Evolutionary conservation across 192 early-diverging fungal species (phyloP).

Genomic region (Thamnidium elegans): DNA sequence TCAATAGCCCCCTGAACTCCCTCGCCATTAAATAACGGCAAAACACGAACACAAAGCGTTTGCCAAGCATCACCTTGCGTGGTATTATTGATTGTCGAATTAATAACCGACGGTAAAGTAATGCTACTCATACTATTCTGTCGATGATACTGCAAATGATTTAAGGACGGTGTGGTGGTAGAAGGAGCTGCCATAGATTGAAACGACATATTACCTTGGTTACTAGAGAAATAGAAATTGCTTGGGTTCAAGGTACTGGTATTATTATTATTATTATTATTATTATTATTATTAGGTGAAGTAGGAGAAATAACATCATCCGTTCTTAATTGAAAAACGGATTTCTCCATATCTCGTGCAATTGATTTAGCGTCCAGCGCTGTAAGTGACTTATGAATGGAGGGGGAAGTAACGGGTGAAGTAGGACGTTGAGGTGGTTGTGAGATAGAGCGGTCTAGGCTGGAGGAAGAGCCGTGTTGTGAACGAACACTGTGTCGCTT

Average conservation of each 20-base stretch:
- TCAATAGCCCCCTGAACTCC: constrained; percentile 78
- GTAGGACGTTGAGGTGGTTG: constrained; percentile 25
- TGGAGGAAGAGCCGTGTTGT: constrained; percentile 1
- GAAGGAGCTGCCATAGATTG: constrained; percentile 14
- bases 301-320: constrained; percentile 21
- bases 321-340: constrained; percentile 15
- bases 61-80: constrained; percentile 67
- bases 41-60: constrained; percentile 62
- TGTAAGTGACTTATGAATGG: constrained; percentile 44
- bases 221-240: constrained; percentile 12
- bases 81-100: constrained; percentile 2
- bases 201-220: not conserved
- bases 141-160: constrained; percentile 20
- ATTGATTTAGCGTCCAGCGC: constrained; percentile 49
- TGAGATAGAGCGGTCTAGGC: constrained; percentile 22
- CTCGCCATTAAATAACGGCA: constrained; percentile 88
- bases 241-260: constrained; percentile 7
- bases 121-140: constrained; percentile 32
- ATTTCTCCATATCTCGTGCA: constrained; percentile 38
- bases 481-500: constrained; percentile 35
- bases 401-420: constrained; percentile 32
- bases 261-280: too few species aligned
- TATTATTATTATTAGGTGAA: constrained; percentile 7
- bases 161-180: constrained; percentile 8
- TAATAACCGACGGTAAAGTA: constrained; percentile 3